Evolutionary conservation across 371 early-diverging fungal genomes (phyloP).

Genomic region (Thermomucor indicae-seudaticae): DNA sequence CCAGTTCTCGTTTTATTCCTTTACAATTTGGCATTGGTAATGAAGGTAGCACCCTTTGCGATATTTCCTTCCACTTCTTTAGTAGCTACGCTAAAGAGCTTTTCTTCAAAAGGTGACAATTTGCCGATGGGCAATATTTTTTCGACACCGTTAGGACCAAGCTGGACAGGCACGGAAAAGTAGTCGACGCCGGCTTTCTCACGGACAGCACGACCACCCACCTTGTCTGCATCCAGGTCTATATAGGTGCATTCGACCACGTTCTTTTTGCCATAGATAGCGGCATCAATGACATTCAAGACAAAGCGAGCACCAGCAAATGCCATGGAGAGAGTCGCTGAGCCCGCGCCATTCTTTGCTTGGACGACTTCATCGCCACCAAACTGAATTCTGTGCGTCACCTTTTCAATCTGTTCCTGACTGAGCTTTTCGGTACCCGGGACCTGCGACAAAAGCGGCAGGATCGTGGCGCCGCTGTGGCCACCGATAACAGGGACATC

Average conservation of each 20-base stretch:
- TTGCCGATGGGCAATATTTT: slow-evolving; percentile 69
- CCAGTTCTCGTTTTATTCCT: too few relatives aligned
- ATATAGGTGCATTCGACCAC: slow-evolving; percentile 80
- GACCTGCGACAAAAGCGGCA: slow-evolving; percentile 74
- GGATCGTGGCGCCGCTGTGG: slow-evolving; percentile 88
- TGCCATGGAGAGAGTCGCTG: slow-evolving; percentile 91
- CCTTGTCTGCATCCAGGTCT: slow-evolving; percentile 69
- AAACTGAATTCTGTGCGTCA: slow-evolving; percentile 87
- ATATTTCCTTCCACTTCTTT: slow-evolving; percentile 83
- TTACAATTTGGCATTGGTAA: slow-evolving; percentile 31
- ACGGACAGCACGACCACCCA: slow-evolving; percentile 43
- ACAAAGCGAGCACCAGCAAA: slow-evolving; percentile 88
- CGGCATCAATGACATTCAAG: slow-evolving; percentile 66
- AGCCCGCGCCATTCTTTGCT: slow-evolving; percentile 83
- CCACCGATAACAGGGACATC: slow-evolving; percentile 88
- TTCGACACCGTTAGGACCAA: slow-evolving; percentile 73
- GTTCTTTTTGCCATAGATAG: slow-evolving; percentile 55
- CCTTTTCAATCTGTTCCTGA: slow-evolving; percentile 67
- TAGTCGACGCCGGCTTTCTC: slow-evolving; percentile 56
- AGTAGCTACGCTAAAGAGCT: slow-evolving; percentile 63
- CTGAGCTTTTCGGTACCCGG: slow-evolving; percentile 50
- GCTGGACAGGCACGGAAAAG: slow-evolving; percentile 83
- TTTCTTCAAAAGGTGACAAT: slow-evolving; percentile 66
- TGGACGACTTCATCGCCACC: slow-evolving; percentile 96
- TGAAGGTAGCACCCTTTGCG: slow-evolving; percentile 56